Base-by-base conservation (phyloP, 352 stramenopile genomes). In the Pythium apleroticum region DNA sequence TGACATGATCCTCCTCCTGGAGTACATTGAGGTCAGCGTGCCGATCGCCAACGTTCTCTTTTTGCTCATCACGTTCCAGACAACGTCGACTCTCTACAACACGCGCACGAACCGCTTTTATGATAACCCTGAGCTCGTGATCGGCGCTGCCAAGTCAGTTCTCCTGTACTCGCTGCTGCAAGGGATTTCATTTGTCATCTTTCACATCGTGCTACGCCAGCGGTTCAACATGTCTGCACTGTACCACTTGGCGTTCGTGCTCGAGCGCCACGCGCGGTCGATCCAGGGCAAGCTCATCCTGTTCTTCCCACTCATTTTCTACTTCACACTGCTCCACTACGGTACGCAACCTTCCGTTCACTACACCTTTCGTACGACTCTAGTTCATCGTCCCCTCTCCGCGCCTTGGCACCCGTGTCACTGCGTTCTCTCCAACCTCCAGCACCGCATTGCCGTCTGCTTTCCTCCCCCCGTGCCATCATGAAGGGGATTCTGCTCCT, bases 201-300 rank as follows among this genome's bases (percentile, higher is more conserved):
- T 70, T 41, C 56, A 65, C 6, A 30, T 61, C 22, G 57, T 65
- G 20, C 17, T 70, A 27, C 63, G 27, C 1, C n/a, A 15, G 4
- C 48, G 63, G 30, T 41, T 61, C 45, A 33, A 43, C 4, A 52
- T 50, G 27, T 65, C 56, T n/a, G 56, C 56, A 10, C 15, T 61
- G 2, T 35, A 60, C 27, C 63, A 65, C 25, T 65, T 70, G 55
- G 33, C 63, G 31, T 70, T 70, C 24, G 57, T 65, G 19, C 33
- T 65, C 8, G 63, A 70, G 53, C 59, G 56, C 52, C 62, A 73
- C 54, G 19, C 27, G 31, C 56, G 54, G 6, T 63, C 60, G 28
- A 66, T 73, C 28, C 67, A 70, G 10, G 67, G 67, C 52, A 69
- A 66, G n/a, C 12, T 73, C 19, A 27, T 72, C 11, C 27, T 52